A percentile compares a stretch with the other conserved stretches of the same genome.
Evolutionary conservation across 768 basidiomycete genomes (phyloP).

Genomic region (Lepiota venenata): DNA sequence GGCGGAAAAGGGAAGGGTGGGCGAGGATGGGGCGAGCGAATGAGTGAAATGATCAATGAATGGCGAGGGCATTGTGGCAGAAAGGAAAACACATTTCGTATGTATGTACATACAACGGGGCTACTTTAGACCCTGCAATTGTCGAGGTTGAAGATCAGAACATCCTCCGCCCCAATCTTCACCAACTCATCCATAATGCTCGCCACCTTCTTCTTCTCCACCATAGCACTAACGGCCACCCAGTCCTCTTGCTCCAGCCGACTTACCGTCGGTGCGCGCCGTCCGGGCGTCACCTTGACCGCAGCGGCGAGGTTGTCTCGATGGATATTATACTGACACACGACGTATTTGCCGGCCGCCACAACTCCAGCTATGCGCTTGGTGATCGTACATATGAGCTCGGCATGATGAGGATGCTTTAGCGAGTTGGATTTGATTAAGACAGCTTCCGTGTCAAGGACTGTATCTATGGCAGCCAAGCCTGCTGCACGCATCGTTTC

Average conservation of each 20-base stretch:
- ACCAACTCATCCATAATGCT: slow-evolving; percentile 87
- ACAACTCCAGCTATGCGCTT: slow-evolving; percentile 90
- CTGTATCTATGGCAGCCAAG: slow-evolving; percentile 86
- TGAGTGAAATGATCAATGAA: slow-evolving; percentile 37
- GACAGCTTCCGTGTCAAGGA: slow-evolving; percentile 83
- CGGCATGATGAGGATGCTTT: slow-evolving; percentile 58
- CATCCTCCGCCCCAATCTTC: slow-evolving; percentile 83
- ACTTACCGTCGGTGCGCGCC: slow-evolving; percentile 84
- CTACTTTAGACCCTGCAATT: slow-evolving; percentile 96
- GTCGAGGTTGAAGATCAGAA: slow-evolving; percentile 84
- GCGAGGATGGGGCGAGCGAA: slow-evolving; percentile 24
- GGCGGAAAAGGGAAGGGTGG: slow-evolving; percentile 16
- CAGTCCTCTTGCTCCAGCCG: slow-evolving; percentile 81
- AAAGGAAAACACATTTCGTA: not conserved
- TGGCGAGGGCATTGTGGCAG: slow-evolving; percentile 30
- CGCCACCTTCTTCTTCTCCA: slow-evolving; percentile 78
- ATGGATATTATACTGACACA: slow-evolving; percentile 91
- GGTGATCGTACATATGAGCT: slow-evolving; percentile 76
- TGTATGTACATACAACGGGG: slow-evolving; percentile 5
- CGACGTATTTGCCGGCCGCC: slow-evolving; percentile 81
- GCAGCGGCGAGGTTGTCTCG: slow-evolving; percentile 61
- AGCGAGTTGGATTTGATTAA: slow-evolving; percentile 77
- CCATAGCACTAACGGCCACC: slow-evolving; percentile 93
- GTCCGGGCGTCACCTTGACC: slow-evolving; percentile 77
- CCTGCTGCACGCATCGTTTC: slow-evolving; percentile 99